Evolutionary conservation across 75 land plant genomes (phyloP).

Genomic region (Ceratopteris richardii): DNA sequence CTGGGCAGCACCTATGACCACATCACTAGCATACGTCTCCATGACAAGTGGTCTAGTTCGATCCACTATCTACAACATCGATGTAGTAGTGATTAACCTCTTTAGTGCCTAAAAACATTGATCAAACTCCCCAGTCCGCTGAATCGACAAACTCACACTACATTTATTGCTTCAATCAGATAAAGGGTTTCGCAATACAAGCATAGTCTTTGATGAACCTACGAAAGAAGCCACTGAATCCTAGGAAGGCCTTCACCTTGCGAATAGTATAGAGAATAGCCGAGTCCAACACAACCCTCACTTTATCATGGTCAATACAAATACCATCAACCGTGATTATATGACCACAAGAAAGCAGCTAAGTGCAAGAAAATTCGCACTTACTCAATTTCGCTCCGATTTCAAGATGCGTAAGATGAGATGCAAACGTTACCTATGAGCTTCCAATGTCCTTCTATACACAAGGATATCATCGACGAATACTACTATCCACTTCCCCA

Average conservation of each 20-base stretch:
- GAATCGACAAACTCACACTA: too few species aligned
- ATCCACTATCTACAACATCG: slow-evolving; percentile 1
- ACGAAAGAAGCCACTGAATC: too few species aligned
- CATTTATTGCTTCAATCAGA: too few species aligned
- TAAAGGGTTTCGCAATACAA: too few species aligned
- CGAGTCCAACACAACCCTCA: too few species aligned
- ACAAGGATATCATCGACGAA: not conserved
- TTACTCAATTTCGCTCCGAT: not conserved
- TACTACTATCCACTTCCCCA: not conserved
- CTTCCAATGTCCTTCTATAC: not conserved
- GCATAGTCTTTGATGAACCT: too few species aligned
- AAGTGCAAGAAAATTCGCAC: too few species aligned
- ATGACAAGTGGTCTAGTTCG: not conserved
- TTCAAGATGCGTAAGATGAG: not conserved
- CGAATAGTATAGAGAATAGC: too few species aligned
- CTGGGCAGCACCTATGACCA: not conserved
- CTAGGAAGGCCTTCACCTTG: too few species aligned
- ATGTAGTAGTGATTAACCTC: not conserved
- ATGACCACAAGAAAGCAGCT: slow-evolving; percentile 2
- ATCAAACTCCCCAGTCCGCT: not conserved
- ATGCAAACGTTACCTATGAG: too few species aligned
- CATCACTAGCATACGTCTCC: not conserved
- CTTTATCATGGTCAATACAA: too few species aligned
- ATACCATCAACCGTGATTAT: slow-evolving; percentile 13
- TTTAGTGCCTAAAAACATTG: not conserved